Percentiles rank a stretch among this genome's conserved stretches.
Conservation (phyloP, 2,329 filamentous ascomycete species). For the Didymosphaeria variabile region DNA sequence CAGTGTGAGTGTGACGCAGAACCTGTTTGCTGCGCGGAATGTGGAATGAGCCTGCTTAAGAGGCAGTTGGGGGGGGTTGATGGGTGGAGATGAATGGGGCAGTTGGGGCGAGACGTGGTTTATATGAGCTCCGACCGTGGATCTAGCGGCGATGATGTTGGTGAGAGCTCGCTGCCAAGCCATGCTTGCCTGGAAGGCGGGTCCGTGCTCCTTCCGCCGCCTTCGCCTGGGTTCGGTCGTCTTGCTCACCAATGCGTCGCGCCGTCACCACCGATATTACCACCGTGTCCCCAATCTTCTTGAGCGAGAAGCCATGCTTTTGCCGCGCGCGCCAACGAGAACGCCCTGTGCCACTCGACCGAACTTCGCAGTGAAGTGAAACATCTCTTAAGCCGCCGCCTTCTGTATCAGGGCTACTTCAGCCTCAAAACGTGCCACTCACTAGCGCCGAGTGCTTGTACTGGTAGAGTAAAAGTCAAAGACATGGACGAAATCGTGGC, state of each 20-base stretch:
- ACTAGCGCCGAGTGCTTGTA: neutral
- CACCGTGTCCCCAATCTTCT: slow-evolving; percentile 29
- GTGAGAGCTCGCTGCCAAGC: slow-evolving; percentile 37
- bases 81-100: slow-evolving; percentile 38
- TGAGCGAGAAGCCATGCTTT: slow-evolving; percentile 2
- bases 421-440: slow-evolving; percentile 6
- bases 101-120: slow-evolving; percentile 37
- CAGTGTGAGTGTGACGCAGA: slow-evolving; percentile 21
- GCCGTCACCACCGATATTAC: slow-evolving; percentile 17
- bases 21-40: slow-evolving; percentile 21
- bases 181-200: slow-evolving; percentile 25
- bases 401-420: slow-evolving; percentile 6
- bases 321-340: slow-evolving; percentile 6
- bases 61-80: slow-evolving; percentile 28
- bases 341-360: slow-evolving; percentile 1
- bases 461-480: too few species aligned
- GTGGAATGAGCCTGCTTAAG: slow-evolving; percentile 27
- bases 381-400: neutral
- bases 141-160: slow-evolving; percentile 39
- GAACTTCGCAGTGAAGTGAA: slow-evolving; percentile 5
- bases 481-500: too few species aligned
- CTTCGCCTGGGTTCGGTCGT: slow-evolving; percentile 18
- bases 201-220: slow-evolving; percentile 29
- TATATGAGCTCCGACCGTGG: slow-evolving; percentile 39
- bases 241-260: slow-evolving; percentile 30